A percentile compares a stretch with the other conserved stretches of the same genome.
Conservation (phyloP, 2,329 filamentous ascomycete species). For the Bipolaris victoriae region DNA sequence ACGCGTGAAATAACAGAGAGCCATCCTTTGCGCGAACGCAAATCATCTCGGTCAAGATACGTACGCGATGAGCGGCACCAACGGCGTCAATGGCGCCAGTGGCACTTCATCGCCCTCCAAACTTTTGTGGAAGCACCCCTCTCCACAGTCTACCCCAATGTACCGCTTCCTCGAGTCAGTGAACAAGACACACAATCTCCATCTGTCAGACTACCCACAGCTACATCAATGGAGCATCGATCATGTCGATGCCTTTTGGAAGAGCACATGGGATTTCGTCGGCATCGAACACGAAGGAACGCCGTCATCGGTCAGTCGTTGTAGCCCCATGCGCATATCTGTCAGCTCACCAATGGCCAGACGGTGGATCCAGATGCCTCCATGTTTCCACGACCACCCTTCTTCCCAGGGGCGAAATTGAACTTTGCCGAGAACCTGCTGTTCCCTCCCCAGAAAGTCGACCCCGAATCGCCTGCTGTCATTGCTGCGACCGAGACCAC, state of each 20-base stretch:
- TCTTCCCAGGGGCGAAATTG: constrained; percentile 78
- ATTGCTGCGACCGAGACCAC: constrained; percentile 80
- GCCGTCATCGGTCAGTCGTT: constrained; percentile 63
- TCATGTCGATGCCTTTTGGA: constrained; percentile 80
- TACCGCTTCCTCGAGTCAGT: constrained; percentile 73
- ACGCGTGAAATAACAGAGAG: not conserved
- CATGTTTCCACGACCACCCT: constrained; percentile 86
- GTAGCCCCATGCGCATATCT: not conserved
- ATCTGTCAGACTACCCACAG: constrained; percentile 71
- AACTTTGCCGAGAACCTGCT: constrained; percentile 97
- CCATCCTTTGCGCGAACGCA: not conserved
- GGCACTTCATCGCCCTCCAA: constrained; percentile 28
- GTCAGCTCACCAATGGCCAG: constrained; percentile 51
- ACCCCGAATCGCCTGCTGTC: constrained; percentile 70
- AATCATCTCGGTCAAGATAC: too few relatives aligned
- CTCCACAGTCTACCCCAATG: constrained; percentile 72
- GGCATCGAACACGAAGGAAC: constrained; percentile 72
- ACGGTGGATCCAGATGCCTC: constrained; percentile 69
- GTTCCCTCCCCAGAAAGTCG: constrained; percentile 68
- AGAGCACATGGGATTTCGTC: constrained; percentile 81
- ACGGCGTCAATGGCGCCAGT: constrained; percentile 31
- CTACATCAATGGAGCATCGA: constrained; percentile 86
- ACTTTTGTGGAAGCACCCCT: constrained; percentile 71
- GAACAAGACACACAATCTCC: constrained; percentile 69
- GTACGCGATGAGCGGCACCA: constrained; percentile 16